Conservation (phyloP, 2,329 filamentous ascomycete genomes). For the Epichloe sylvatica region DNA sequence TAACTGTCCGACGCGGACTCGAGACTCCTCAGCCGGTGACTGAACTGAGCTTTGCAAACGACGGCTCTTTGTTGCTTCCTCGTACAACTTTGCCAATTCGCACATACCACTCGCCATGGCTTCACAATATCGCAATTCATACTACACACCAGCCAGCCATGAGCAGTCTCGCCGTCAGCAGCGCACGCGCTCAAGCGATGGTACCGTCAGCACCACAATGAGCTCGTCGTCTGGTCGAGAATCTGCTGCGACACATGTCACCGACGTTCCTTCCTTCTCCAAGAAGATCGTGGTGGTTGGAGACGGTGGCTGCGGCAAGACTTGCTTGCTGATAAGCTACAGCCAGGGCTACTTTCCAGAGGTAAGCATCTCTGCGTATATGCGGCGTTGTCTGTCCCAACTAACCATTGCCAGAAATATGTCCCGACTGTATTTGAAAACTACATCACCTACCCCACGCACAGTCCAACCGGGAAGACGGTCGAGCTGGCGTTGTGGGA, state of each 20-base stretch:
- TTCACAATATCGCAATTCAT: slow-evolving; percentile 41
- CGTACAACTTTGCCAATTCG: neutral
- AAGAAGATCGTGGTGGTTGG: slow-evolving; percentile 99
- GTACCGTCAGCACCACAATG: slow-evolving; percentile 74
- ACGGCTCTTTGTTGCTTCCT: neutral
- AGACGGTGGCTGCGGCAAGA: slow-evolving; percentile 97
- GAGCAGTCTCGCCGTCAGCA: slow-evolving; percentile 30
- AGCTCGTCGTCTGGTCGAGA: slow-evolving; percentile 63
- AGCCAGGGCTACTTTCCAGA: slow-evolving; percentile 98
- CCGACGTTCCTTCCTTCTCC: slow-evolving; percentile 82
- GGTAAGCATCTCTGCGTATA: slow-evolving; percentile 39
- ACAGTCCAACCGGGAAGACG: slow-evolving; percentile 76
- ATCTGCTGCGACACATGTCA: slow-evolving; percentile 71
- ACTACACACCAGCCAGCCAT: slow-evolving; percentile 28
- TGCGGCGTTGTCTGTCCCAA: neutral
- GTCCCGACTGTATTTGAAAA: slow-evolving; percentile 99
- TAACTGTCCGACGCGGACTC: slow-evolving; percentile 2
- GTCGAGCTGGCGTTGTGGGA: slow-evolving; percentile 97
- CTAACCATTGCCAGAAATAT: slow-evolving; percentile 64
- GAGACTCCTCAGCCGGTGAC: neutral
- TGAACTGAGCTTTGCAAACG: neutral
- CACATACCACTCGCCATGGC: slow-evolving; percentile 27
- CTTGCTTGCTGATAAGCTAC: slow-evolving; percentile 95
- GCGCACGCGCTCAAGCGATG: slow-evolving; percentile 64
- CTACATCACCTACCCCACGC: slow-evolving; percentile 95